Evolutionary conservation across 306 rosid species (phyloP).

Genomic region (Biancaea sappan): DNA sequence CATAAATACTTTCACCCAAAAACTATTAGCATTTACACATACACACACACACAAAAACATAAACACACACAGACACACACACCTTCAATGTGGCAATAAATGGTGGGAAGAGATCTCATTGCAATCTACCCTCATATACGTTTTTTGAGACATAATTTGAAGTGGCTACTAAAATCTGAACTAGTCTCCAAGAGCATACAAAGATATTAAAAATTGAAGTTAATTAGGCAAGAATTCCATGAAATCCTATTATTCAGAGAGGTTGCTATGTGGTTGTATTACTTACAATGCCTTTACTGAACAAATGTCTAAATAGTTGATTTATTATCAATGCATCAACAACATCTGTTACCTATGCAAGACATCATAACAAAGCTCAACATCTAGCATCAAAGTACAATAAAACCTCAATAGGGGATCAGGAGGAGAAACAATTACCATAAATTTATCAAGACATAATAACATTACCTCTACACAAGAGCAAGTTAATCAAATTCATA

Average conservation of each 20-base stretch:
- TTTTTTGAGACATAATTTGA: slow-evolving; percentile 95
- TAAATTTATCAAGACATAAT: slow-evolving; percentile 93
- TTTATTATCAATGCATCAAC: slow-evolving; percentile 95
- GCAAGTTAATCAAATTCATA: slow-evolving; percentile 14
- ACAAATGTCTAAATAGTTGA: slow-evolving; percentile 80
- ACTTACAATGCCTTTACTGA: slow-evolving; percentile 83
- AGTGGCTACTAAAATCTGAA: slow-evolving; percentile 88
- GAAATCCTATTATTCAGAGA: slow-evolving; percentile 14
- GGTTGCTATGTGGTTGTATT: slow-evolving; percentile 24
- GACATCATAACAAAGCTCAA: slow-evolving; percentile 29
- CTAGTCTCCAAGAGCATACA: slow-evolving; percentile 45
- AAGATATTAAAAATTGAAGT: slow-evolving; percentile 19
- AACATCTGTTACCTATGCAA: slow-evolving; percentile 84
- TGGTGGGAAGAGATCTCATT: slow-evolving; percentile 93
- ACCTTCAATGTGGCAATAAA: slow-evolving; percentile 91
- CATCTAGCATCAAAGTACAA: slow-evolving; percentile 29
- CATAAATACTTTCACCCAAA: too few relatives aligned
- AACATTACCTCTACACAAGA: slow-evolving; percentile 64
- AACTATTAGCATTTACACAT: too few relatives aligned
- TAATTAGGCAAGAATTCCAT: slow-evolving; percentile 31
- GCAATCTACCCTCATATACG: slow-evolving; percentile 93
- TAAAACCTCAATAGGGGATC: background rate
- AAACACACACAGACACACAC: too few relatives aligned
- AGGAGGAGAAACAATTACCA: slow-evolving; percentile 53
- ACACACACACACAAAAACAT: too few relatives aligned